Evolutionary conservation across 345 rosid genomes (phyloP), one percentile per base, ranked within the genome.

Genomic region (Salix viminalis): DNA sequence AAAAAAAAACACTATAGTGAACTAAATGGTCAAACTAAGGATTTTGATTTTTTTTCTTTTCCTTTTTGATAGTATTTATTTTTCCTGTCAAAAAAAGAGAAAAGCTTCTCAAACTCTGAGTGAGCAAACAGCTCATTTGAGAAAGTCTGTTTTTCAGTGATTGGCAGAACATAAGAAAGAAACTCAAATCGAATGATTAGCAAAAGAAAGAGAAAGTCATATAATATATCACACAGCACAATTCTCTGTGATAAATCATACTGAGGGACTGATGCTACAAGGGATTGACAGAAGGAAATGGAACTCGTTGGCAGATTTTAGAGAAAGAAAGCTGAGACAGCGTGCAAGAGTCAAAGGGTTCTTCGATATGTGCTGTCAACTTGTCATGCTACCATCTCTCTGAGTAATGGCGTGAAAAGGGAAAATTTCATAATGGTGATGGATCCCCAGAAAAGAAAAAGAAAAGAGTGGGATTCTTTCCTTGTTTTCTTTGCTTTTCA

Each of bases 111-210:
- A 34, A 34, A 34, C 37, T 34, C 37, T 5, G 37, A 4, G 37
- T 34, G 37, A 34, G 37, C 37, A 34, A 34, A 34, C 37, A 34
- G 37, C 37, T 34, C 37, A 34, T 34, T 34, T 34, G 37, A 56
- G 70, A 71, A 56, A 41, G 70, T 72, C 73, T 74, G 70, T 36
- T 77, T 58, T 70, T 67, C 70, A 34, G 34, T 74, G 65, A 70
- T 69, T 60, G 81, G 69, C 87, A 82, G 28, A 82, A 79, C 83
- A 78, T 70, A 85, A 82, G 61, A 39, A 61, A 67, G 66, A 34
- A 34, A 34, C n/a, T 70, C 70, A 84, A 82, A 77, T 75, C 86
- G 81, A 85, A 85, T 83, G 86, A 85, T 87, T 87, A 85, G 83
- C n/a, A 16, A 13, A 52, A 46, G 68, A 74, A 66, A 34, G 44